Evolutionary conservation across 495 filamentous ascomycete genomes (phyloP), one percentile per base, ranked within the genome.

Genomic region (Xylaria grammica): DNA sequence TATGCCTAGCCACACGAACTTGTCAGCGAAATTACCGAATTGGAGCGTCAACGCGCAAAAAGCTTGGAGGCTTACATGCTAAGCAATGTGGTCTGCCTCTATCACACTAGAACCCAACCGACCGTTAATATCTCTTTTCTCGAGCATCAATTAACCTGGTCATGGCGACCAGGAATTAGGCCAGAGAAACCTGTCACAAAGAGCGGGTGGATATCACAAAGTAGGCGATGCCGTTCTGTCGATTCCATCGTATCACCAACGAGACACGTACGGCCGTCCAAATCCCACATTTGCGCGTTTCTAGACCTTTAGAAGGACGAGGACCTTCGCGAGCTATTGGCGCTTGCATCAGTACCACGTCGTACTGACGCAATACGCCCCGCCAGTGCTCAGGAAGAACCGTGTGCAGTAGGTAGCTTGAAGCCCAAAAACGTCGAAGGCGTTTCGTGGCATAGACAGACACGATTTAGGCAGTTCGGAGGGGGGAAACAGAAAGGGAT

Each of bases 41-140:
- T 29, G 34, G 51, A 58, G 44, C 38, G 51, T n/a, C 15, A 24
- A 44, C 29, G 48, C 44, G 52, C 54, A 22, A 8, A 17, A 38
- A 9, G 55, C 52, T 3, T 24, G 15, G 50, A 32, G 24, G 57
- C 81, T 77, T 78, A 84, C 89, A 91, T 59, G 89, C 88, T 63
- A 90, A 77, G 72, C 89, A 91, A 67, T 86, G 78, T 46, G 83
- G 83, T 69, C 83, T 72, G n/a, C 82, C 82, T 71, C 84, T 73
- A 67, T 85, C 84, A 71, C 84, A 86, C 84, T 86, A 72, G 22
- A 72, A 19, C 45, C 38, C 34, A 54, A 27, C 45, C 13, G 55
- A 29, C 32, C n/a, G 53, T 64, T 64, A 64, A 64, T 54, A 63
- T 59, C 62, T 42, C 45, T n/a, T 8, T 54, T 32, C 42, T 54